Conservation (phyloP, 495 filamentous ascomycete genomes). For the Jackrogersella minutella region DNA sequence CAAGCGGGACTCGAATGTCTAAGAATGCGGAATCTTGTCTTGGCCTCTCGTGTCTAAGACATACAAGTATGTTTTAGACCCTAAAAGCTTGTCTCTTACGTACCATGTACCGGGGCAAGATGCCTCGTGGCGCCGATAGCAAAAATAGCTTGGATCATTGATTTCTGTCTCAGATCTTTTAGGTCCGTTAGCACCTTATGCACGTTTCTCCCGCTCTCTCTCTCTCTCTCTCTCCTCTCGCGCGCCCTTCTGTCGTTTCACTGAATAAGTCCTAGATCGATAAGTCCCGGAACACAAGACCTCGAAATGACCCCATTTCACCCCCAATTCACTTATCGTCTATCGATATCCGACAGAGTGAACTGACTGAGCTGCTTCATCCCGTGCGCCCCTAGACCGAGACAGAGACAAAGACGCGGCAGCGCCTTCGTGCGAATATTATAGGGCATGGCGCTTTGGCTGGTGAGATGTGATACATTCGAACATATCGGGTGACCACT, state of each 20-base stretch:
- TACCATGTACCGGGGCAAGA: background rate
- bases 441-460: background rate
- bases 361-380: background rate
- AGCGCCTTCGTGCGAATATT: background rate
- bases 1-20: background rate
- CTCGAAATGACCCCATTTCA: background rate
- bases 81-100: constrained; percentile 5
- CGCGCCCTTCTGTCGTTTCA: too few species aligned
- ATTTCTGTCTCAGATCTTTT: background rate
- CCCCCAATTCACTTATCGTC: background rate
- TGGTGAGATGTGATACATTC: background rate
- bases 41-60: constrained; percentile 4
- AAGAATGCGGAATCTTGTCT: background rate
- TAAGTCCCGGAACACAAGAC: background rate
- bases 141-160: background rate
- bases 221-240: too few species aligned
- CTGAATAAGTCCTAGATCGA: too few species aligned
- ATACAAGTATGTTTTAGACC: background rate
- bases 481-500: background rate
- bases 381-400: background rate
- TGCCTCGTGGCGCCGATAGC: constrained; percentile 3
- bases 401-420: background rate
- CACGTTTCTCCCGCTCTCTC: background rate
- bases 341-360: constrained; percentile 1
- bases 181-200: background rate